A percentile compares a stretch with the other conserved stretches of the same genome.
phyloP scores from a whole-genome alignment of 2,329 filamentous ascomycete species.

The Cucurbitaria berberidis region DNA sequence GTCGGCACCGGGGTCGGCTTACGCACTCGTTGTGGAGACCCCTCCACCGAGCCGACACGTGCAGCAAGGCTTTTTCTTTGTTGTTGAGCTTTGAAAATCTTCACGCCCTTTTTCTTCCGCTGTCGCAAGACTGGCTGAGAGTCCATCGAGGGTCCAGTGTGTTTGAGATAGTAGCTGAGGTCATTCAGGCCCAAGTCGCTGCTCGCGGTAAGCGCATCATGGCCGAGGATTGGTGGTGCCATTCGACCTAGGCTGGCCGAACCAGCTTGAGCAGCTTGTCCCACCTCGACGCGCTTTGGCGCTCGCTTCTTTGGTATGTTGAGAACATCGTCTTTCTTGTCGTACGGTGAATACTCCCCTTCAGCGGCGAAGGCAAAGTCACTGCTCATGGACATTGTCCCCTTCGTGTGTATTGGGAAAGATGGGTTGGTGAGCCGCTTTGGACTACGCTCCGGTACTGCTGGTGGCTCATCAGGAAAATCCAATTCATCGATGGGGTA shows the following conservation, averaged over 20 bases:
- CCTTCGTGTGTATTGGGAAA: constrained; percentile 19
- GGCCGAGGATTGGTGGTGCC: constrained; percentile 43
- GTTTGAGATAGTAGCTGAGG: constrained; percentile 37
- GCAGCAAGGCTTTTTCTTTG: constrained; percentile 32
- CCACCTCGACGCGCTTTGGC: constrained; percentile 6
- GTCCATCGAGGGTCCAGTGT: constrained; percentile 35
- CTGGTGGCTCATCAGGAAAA: constrained; percentile 18
- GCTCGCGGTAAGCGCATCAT: constrained; percentile 37
- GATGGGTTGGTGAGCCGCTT: constrained; percentile 28
- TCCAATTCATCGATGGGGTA: constrained; percentile 25
- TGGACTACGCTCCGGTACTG: constrained; percentile 32
- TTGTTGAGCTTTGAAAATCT: constrained; percentile 31
- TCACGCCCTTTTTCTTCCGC: constrained; percentile 26
- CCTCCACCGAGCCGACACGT: constrained; percentile 28
- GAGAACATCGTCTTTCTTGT: constrained; percentile 20
- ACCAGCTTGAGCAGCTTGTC: constrained; percentile 23
- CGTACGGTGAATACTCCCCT: constrained; percentile 32
- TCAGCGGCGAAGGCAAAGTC: constrained; percentile 32
- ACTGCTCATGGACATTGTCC: constrained; percentile 21
- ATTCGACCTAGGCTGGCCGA: constrained; percentile 31
- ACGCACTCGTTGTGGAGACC: constrained; percentile 22
- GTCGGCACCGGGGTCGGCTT: constrained; percentile 25
- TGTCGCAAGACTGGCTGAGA: constrained; percentile 10
- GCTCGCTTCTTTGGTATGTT: constrained; percentile 16
- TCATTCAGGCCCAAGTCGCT: constrained; percentile 37